phyloP scores from a whole-genome alignment of 495 filamentous ascomycete species.

The Achaetomiella virescens region DNA sequence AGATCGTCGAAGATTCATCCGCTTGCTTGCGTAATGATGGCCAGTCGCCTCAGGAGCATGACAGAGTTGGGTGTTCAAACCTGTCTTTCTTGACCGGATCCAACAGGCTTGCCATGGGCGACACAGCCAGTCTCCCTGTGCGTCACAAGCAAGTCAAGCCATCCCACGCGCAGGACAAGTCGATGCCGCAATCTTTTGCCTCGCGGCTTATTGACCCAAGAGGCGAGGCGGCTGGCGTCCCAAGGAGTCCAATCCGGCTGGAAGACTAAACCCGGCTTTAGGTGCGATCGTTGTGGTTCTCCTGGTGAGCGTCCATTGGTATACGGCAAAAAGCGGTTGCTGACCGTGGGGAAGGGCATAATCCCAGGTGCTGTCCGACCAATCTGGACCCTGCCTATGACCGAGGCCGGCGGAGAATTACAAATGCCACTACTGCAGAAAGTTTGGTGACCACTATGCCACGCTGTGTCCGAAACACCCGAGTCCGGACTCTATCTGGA shows the following conservation, averaged over 20 bases:
- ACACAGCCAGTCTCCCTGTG: neutral
- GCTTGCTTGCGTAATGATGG: neutral
- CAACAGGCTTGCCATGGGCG: slow-evolving; percentile 14
- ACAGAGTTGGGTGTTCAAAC: neutral
- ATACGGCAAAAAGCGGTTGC: neutral
- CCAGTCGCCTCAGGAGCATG: neutral
- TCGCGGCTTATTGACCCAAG: neutral
- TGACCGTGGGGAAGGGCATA: slow-evolving; percentile 31
- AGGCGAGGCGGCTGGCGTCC: too few relatives aligned
- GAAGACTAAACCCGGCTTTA: slow-evolving; percentile 13
- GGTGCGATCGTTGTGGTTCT: slow-evolving; percentile 38
- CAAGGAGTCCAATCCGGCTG: neutral
- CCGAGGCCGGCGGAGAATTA: slow-evolving; percentile 25
- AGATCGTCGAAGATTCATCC: neutral
- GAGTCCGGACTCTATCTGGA: slow-evolving; percentile 22
- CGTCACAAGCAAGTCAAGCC: neutral
- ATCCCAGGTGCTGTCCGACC: slow-evolving; percentile 35
- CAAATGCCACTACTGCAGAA: slow-evolving; percentile 30
- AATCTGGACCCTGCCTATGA: slow-evolving; percentile 35
- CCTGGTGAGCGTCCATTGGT: neutral
- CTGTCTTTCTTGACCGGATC: slow-evolving; percentile 19
- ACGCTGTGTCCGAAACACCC: slow-evolving; percentile 28
- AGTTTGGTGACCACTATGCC: slow-evolving; percentile 24
- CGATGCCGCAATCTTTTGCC: neutral
- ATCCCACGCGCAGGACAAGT: neutral